These are phyloP conservation scores for Aspergillus intermedius DNA, from an alignment of 2,329 filamentous ascomycete genomes.

Conservation along the genomic window DNA sequence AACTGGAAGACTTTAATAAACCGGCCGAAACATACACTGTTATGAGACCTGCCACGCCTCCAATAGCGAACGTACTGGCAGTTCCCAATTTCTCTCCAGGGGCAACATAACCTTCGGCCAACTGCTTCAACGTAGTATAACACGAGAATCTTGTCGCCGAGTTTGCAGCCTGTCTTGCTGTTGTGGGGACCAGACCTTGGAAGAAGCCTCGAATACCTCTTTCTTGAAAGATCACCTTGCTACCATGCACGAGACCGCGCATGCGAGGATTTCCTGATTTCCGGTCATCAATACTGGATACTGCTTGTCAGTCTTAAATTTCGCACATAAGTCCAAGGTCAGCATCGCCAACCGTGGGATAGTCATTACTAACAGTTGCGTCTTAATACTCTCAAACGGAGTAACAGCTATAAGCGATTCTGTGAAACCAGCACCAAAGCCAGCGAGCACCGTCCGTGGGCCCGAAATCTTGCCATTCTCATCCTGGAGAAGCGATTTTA, in stretches of 20 bases:
- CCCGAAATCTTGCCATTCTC: slow-evolving; percentile 82
- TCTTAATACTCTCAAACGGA: slow-evolving; percentile 97
- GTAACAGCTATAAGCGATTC: slow-evolving; percentile 92
- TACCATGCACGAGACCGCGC: slow-evolving; percentile 86
- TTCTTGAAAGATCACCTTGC: slow-evolving; percentile 78
- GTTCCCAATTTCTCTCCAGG: slow-evolving; percentile 92
- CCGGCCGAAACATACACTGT: slow-evolving; percentile 59
- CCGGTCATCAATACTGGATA: slow-evolving; percentile 76
- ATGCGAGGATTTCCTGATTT: slow-evolving; percentile 80
- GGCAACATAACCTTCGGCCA: slow-evolving; percentile 84
- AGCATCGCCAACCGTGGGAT: background rate
- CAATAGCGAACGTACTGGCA: slow-evolving; percentile 82
- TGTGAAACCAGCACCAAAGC: slow-evolving; percentile 89
- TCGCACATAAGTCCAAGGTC: background rate
- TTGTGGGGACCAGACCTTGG: slow-evolving; percentile 93
- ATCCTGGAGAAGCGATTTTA: slow-evolving; percentile 76
- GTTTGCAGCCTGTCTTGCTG: slow-evolving; percentile 89
- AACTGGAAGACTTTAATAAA: too few relatives aligned
- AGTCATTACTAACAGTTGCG: slow-evolving; percentile 60
- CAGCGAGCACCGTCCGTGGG: slow-evolving; percentile 82
- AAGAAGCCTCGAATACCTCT: slow-evolving; percentile 89
- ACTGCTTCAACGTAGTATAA: slow-evolving; percentile 84
- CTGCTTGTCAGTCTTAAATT: background rate
- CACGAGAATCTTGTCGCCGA: slow-evolving; percentile 84
- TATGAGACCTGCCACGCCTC: slow-evolving; percentile 79